Evolutionary conservation across 306 rosid species (phyloP).

Genomic region (Phaseolus lunatus): DNA sequence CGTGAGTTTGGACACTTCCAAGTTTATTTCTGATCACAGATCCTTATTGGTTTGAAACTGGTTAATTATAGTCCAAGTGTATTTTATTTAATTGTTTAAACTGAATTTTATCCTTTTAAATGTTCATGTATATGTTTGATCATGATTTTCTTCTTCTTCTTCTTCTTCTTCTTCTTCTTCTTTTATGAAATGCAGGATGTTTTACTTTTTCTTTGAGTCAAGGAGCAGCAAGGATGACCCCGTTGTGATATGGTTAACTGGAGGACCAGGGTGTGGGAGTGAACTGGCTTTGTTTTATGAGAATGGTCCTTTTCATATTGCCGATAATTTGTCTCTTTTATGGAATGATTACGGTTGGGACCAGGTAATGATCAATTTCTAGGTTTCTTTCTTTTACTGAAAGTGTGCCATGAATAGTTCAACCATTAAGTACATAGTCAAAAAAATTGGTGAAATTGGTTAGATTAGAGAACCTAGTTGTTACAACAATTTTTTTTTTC

Average conservation of each 20-base stretch:
- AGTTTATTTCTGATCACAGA: background rate
- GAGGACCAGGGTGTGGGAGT: constrained; percentile 97
- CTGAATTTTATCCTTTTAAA: background rate
- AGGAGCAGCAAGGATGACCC: constrained; percentile 66
- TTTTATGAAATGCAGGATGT: constrained; percentile 62
- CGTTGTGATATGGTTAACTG: constrained; percentile 89
- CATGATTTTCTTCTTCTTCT: background rate
- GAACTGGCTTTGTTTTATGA: constrained; percentile 88
- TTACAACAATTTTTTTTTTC: background rate
- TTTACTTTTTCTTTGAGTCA: constrained; percentile 92
- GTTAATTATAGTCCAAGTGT: background rate
- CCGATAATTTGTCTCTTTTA: constrained; percentile 67
- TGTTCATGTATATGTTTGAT: too few species aligned
- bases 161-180: background rate
- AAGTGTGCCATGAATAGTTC: background rate
- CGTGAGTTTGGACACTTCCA: background rate
- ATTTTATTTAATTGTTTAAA: background rate
- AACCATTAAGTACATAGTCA: background rate
- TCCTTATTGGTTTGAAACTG: background rate
- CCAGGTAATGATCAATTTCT: constrained; percentile 53
- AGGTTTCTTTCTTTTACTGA: background rate
- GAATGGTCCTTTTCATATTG: constrained; percentile 87
- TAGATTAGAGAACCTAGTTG: background rate
- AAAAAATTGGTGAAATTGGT: background rate
- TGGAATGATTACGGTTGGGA: constrained; percentile 98